Base-by-base conservation (phyloP, 495 filamentous ascomycete genomes). In the Talaromyces ruber region DNA sequence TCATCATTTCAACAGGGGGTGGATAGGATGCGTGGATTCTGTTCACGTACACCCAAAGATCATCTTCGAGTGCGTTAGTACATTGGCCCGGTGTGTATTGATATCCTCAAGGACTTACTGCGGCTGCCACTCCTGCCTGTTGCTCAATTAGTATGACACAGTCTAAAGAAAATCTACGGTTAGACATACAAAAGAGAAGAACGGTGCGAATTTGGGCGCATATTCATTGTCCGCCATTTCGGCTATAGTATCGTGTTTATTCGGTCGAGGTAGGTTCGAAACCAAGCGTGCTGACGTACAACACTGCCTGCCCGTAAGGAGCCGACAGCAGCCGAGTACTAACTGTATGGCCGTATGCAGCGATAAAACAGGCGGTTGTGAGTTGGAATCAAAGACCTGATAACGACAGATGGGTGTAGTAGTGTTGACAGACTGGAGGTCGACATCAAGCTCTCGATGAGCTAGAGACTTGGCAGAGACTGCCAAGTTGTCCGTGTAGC, bases 121-220 rank as follows among this genome's bases (percentile, higher is more conserved):
- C 94, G 70, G 87, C 85, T 32, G 91, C 91, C 72, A 98, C 94
- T 66, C 92, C 90, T 72, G 79, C 89, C 91, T 96, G 71, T 28
- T 57, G 52, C 21, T 57, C 62, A 67, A 70, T 80, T 64, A 81
- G 78, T 67, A 66, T 67, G 76, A 63, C 63, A 63, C 43, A 58
- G 51, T 43, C 62, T 52, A 60, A 56, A 28, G 8, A 28, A n/a
- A n/a, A 32, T 9, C 6, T 11, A 16, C 14, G 55, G 24, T 29
- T 14, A 22, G 12, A 72, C 86, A 78, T 84, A 97, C 95, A 86
- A 98, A 91, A 78, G 95, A 95, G 70, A 98, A 86, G 82, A 99
- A 99, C 53, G 93, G 92, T 69, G 94, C 94, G 70, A 97, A 97
- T 74, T 90, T 90, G 61, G 95, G 94, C 53, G 88, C 79, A 30